Percentiles rank a stretch among this genome's conserved stretches.
Evolutionary conservation across 2,329 filamentous ascomycete genomes (phyloP).

Genomic region (Fusarium sp.): DNA sequence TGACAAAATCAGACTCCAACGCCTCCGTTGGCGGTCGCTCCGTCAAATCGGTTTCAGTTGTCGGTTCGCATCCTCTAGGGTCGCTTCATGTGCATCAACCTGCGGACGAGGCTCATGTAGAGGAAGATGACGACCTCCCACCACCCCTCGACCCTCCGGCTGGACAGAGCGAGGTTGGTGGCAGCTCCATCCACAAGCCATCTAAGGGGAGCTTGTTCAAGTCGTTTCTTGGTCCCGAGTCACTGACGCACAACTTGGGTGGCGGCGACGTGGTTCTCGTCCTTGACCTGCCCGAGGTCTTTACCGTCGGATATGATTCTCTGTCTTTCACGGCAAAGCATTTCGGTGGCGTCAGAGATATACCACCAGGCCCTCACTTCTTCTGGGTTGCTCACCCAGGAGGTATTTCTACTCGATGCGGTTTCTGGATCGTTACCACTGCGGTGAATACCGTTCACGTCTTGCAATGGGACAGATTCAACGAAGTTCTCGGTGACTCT

Average conservation of each 20-base stretch:
- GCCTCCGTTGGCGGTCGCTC: constrained; percentile 41
- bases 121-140: constrained; percentile 41
- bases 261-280: constrained; percentile 65
- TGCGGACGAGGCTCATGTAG: constrained; percentile 24
- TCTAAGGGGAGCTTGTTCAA: constrained; percentile 9
- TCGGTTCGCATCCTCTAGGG: constrained; percentile 57
- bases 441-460: constrained; percentile 54
- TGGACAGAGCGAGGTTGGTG: neutral
- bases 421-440: constrained; percentile 66
- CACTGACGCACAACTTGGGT: constrained; percentile 45
- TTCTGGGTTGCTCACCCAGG: constrained; percentile 67
- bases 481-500: constrained; percentile 65
- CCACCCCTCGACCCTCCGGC: constrained; percentile 47
- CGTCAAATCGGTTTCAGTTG: constrained; percentile 51
- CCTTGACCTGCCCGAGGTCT: constrained; percentile 61
- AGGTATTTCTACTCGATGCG: constrained; percentile 62
- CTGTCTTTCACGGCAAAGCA: constrained; percentile 59
- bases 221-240: constrained; percentile 6
- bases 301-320: constrained; percentile 66
- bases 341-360: constrained; percentile 65
- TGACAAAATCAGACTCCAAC: constrained; percentile 53
- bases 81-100: constrained; percentile 54
- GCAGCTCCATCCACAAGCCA: neutral
- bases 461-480: constrained; percentile 67
- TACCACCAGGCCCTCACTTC: constrained; percentile 69